Conservation (phyloP, 805 yeast genomes). For the Cyberlindnera bimundalis region DNA sequence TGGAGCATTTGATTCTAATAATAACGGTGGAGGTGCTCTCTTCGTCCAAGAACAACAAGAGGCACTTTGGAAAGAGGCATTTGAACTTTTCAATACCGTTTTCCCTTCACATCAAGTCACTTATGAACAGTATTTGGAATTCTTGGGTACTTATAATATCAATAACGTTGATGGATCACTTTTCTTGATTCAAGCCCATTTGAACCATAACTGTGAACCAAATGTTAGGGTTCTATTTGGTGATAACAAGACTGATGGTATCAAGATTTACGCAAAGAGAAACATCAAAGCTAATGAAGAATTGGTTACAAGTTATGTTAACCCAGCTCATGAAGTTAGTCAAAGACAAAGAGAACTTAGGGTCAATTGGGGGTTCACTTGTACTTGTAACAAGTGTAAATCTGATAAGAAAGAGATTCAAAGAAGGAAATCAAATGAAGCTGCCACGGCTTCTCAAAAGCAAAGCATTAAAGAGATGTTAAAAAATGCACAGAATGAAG, state of each 20-base stretch:
- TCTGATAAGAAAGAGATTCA: constrained; percentile 45
- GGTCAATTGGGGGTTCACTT: constrained; percentile 76
- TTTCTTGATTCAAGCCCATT: constrained; percentile 60
- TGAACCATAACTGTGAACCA: constrained; percentile 77
- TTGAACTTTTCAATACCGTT: constrained; percentile 43
- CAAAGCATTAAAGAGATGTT: constrained; percentile 47
- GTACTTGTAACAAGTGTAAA: constrained; percentile 65
- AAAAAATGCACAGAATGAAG: constrained; percentile 36
- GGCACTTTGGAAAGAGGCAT: constrained; percentile 57
- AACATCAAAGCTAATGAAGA: constrained; percentile 65
- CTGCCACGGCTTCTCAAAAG: constrained; percentile 20
- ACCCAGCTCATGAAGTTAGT: constrained; percentile 57
- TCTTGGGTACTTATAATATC: constrained; percentile 70
- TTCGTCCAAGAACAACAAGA: constrained; percentile 56
- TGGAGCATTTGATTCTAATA: constrained; percentile 40
- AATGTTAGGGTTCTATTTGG: constrained; percentile 53
- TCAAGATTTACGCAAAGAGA: constrained; percentile 56
- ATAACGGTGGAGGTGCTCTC: constrained; percentile 48
- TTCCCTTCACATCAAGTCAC: constrained; percentile 38
- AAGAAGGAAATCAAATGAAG: constrained; percentile 42
- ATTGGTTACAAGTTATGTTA: constrained; percentile 64
- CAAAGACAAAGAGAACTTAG: constrained; percentile 64
- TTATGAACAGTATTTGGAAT: constrained; percentile 53
- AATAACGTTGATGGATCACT: constrained; percentile 66
- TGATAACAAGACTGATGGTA: constrained; percentile 44